Evolutionary conservation across 108 stramenopile species (phyloP).

Genomic region (Poteriospumella lacustris): DNA sequence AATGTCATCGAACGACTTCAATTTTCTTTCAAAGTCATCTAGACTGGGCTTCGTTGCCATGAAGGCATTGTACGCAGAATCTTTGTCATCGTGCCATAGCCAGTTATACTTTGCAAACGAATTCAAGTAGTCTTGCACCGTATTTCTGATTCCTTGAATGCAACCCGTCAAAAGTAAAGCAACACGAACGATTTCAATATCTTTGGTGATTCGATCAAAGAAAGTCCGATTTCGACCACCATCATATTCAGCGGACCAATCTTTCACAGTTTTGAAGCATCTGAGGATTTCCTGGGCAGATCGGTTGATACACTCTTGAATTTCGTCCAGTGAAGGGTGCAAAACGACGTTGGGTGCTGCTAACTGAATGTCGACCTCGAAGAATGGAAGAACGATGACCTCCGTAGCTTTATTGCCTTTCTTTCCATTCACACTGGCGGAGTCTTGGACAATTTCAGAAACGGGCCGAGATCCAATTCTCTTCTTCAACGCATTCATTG

Average conservation of each 20-base stretch:
- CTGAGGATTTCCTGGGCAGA: conserved; percentile 72
- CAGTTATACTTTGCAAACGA: conserved; percentile 69
- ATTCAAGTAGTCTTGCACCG: conserved; percentile 70
- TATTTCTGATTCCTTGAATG: conserved; percentile 75
- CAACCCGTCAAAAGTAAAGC: conserved; percentile 78
- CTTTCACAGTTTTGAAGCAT: conserved; percentile 72
- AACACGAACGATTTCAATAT: conserved; percentile 78
- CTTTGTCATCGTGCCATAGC: conserved; percentile 80
- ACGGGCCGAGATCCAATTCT: conserved; percentile 58
- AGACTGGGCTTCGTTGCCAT: conserved; percentile 62
- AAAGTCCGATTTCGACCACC: conserved; percentile 49
- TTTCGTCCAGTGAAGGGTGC: conserved; percentile 71
- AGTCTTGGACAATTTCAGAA: not conserved
- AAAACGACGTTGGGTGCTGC: conserved; percentile 65
- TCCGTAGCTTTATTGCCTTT: not conserved
- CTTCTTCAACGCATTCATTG: conserved; percentile 78
- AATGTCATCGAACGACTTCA: conserved; percentile 57
- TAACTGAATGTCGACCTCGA: conserved; percentile 78
- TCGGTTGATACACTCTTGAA: conserved; percentile 76
- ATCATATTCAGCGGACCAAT: conserved; percentile 47
- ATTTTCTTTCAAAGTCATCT: conserved; percentile 66
- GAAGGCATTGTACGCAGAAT: conserved; percentile 68
- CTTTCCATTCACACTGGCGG: not conserved
- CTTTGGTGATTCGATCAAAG: conserved; percentile 78
- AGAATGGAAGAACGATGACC: conserved; percentile 58